Base-by-base conservation (phyloP, 2,329 filamentous ascomycete species). In the Botryotinia globosa region DNA sequence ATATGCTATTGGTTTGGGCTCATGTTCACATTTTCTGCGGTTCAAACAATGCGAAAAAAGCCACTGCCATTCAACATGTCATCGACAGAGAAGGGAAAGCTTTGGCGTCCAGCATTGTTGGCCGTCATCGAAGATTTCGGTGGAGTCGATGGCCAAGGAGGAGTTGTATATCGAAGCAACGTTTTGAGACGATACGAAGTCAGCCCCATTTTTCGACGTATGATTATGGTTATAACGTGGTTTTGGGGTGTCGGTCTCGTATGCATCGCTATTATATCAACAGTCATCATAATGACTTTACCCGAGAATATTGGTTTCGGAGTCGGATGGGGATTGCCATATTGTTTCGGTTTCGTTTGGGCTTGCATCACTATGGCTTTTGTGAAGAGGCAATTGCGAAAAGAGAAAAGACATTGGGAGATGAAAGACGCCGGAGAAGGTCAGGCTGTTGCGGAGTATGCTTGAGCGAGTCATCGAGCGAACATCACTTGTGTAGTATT, bases 211-310 rank as follows among this genome's bases (percentile, higher is more conserved):
- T 78, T 79, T 64, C 65, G 77, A 64, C 69, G 74, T 6, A 78
- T 78, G 77, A 72, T 79, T 25, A 67, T 77, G 71, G 59, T 75
- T 8, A 20, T 79, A 61, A 77, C 67, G 54, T 79, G 76, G 77
- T 74, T 72, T 67, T 80, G 84, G 84, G 75, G 77, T 3, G 34
- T 77, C 32, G 76, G 75, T 22, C 66, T 78, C 44, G 63, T 78
- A n/a, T 71, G 68, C 25, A 74, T 77, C 54, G 76, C 77, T n/a
- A 77, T 75, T 54, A 72, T 77, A 25, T 69, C 75, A 14, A 79
- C 77, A 16, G 72, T 75, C 14, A 58, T 78, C 51, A 75, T 79
- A 34, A 78, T 78, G 76, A 71, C 71, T 9, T 65, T 79, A 63
- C 71, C 69, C 3, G 72, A 73, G 32, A 73, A 78, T 59, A 74